Evolutionary conservation across 2,329 filamentous ascomycete species (phyloP).

Genomic region (Paramyrothecium roridum): DNA sequence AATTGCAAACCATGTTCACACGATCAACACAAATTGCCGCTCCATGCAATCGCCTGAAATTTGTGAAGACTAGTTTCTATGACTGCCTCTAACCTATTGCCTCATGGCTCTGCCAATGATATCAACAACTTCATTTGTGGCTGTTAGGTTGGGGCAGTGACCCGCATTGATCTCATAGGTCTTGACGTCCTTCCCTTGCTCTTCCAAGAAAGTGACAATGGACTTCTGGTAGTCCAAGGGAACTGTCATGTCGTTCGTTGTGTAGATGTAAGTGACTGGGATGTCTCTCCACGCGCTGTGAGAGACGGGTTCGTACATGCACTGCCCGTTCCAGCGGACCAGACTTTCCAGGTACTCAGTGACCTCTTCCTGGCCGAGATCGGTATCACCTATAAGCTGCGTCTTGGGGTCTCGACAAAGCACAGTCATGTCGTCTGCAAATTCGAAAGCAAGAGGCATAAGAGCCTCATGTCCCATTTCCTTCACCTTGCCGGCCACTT

Average conservation of each 20-base stretch:
- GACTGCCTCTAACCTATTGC: too few relatives aligned
- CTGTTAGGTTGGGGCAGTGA: constrained; percentile 4
- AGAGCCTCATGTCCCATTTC: constrained; percentile 4
- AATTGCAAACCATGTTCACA: too few relatives aligned
- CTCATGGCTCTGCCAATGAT: background rate
- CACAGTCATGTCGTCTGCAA: constrained; percentile 1
- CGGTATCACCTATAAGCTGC: background rate
- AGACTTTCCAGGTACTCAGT: background rate
- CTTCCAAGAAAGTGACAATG: background rate
- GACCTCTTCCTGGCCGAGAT: background rate
- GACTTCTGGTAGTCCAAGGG: background rate
- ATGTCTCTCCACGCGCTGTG: constrained; percentile 1
- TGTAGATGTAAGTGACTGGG: constrained; percentile 1
- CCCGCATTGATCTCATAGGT: background rate
- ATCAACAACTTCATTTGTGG: background rate
- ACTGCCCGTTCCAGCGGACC: constrained; percentile 1
- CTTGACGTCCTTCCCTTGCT: background rate
- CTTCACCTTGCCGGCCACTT: constrained; percentile 4
- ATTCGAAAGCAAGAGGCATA: constrained; percentile 3
- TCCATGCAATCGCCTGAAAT: too few relatives aligned
- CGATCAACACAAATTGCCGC: too few relatives aligned
- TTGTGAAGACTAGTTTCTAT: too few relatives aligned
- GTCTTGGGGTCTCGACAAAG: constrained; percentile 1
- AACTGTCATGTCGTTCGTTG: background rate
- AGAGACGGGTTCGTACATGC: constrained; percentile 1